These are phyloP conservation scores for Acanthamoeba lenticulata DNA, from an alignment of 208 protist species.

Conservation along the genomic window DNA sequence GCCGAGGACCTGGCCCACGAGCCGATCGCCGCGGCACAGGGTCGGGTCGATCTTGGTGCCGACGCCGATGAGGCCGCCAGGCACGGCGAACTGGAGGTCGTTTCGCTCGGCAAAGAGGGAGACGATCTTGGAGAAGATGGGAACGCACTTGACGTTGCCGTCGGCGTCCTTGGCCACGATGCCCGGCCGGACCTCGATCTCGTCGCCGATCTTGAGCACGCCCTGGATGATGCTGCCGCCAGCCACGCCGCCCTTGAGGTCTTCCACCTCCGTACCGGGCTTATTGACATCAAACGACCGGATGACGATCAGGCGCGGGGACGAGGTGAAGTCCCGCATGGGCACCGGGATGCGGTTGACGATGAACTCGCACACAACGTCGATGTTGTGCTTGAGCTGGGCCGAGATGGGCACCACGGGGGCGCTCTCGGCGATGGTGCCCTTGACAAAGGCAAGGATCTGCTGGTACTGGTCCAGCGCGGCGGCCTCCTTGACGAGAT, in stretches of 20 bases:
- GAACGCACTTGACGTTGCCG: slow-evolving; percentile 93
- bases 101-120: slow-evolving; percentile 98
- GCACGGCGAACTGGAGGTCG: slow-evolving; percentile 98
- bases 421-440: slow-evolving; percentile 93
- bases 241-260: slow-evolving; percentile 97
- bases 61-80: slow-evolving; percentile 99
- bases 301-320: slow-evolving; percentile 98
- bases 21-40: slow-evolving; percentile 97
- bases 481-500: slow-evolving; percentile 97
- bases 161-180: slow-evolving; percentile 91
- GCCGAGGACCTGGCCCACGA: slow-evolving; percentile 96
- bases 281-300: slow-evolving; percentile 99
- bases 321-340: slow-evolving; percentile 93
- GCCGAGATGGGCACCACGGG: slow-evolving; percentile 99
- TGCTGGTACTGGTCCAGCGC: slow-evolving; percentile 96
- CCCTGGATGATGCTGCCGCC: slow-evolving; percentile 98
- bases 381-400: slow-evolving; percentile 98
- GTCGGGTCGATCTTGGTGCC: slow-evolving; percentile 99
- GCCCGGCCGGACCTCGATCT: slow-evolving; percentile 99
- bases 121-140: slow-evolving; percentile 95
- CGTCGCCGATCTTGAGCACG: slow-evolving; percentile 96
- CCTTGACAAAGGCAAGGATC: slow-evolving; percentile 92
- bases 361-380: slow-evolving; percentile 98
- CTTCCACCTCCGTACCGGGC: slow-evolving; percentile 95
- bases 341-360: slow-evolving; percentile 97